Base-by-base conservation (phyloP, 768 basidiomycete genomes). In the Austroboletus eburneus region DNA sequence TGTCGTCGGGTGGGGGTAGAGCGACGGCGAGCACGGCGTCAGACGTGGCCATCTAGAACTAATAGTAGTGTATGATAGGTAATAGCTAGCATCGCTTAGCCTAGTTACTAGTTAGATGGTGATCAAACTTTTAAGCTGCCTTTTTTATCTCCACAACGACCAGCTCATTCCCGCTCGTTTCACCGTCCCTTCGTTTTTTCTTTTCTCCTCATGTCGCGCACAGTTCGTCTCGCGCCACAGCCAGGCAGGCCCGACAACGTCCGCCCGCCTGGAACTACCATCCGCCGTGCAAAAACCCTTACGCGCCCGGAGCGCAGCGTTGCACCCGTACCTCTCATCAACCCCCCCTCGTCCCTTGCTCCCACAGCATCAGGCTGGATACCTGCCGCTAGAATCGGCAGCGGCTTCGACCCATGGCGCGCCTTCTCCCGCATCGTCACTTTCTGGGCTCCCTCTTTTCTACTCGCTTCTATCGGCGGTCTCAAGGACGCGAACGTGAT, bases 301-400 rank as follows among this genome's bases (percentile, higher is more conserved):
- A 97, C 91, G 42, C 80, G 91, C 48, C 96, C 96, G 59, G 96
- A 99, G 72, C 83, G 96, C 47, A 78, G 89, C 62, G 89, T 97
- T 40, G 92, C 92, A 4, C 91, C 93, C 29, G 87, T 88, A 14
- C 94, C 95, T 5, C 84, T 99, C 59, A 94, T 99, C 51, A 91
- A 89, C 45, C 91, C 94, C 6, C 79, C 83, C 9, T 70, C 75
- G 1, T 65, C 71, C 32, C 70, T 72, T 47, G 58, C 67, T 1
- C 55, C 69, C 16, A 58, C 65, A 34, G 63, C 70, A 3, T 65
- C 70, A n/a, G 63, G 74, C 23, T 65, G 70, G 51, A 47, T 70
- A 39, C 50, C 66, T 40, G 51, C 62, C 18, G 63, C 72, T 44
- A 69, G 67, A 49, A 36, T 40, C 30, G 43, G 43, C 16, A 37